Conservation (phyloP, 176 grass and related monocot genomes). For the Otatea glauca region DNA sequence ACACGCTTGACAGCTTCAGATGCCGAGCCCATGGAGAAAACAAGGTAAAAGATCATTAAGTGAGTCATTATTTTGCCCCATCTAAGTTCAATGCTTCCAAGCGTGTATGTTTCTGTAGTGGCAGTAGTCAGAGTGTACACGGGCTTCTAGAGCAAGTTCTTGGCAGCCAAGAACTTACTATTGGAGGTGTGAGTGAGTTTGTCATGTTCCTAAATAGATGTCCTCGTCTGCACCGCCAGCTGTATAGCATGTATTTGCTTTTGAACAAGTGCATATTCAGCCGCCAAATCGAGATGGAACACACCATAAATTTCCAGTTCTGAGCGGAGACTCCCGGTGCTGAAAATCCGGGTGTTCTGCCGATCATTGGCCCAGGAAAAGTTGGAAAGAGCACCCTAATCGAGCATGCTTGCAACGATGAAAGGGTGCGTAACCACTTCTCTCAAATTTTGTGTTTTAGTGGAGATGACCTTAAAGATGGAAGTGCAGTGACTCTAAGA, state of each 20-base stretch:
- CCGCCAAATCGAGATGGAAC: background rate
- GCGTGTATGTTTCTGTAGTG: background rate
- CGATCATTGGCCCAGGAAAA: background rate
- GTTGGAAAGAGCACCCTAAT: conserved; percentile 40
- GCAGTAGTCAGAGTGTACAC: background rate
- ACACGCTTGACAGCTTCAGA: background rate
- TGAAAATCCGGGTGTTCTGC: background rate
- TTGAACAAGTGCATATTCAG: background rate
- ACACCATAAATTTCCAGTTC: background rate
- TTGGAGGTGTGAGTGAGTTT: background rate
- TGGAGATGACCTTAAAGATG: background rate
- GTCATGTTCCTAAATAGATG: background rate
- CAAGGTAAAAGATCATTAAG: background rate
- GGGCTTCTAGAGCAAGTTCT: background rate
- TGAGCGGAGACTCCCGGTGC: background rate
- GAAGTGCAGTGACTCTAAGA: background rate
- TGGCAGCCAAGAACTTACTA: too few species aligned
- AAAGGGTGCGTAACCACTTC: conserved; percentile 35
- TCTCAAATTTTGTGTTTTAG: background rate
- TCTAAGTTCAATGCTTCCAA: conserved; percentile 19
- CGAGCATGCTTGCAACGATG: conserved; percentile 4
- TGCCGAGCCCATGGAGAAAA: background rate
- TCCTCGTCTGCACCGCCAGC: background rate
- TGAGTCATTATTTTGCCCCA: too few species aligned
- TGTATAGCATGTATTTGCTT: background rate